Evolutionary conservation across 768 basidiomycete genomes (phyloP), one percentile per base, ranked within the genome.

Genomic region (Boletus coccyginus): DNA sequence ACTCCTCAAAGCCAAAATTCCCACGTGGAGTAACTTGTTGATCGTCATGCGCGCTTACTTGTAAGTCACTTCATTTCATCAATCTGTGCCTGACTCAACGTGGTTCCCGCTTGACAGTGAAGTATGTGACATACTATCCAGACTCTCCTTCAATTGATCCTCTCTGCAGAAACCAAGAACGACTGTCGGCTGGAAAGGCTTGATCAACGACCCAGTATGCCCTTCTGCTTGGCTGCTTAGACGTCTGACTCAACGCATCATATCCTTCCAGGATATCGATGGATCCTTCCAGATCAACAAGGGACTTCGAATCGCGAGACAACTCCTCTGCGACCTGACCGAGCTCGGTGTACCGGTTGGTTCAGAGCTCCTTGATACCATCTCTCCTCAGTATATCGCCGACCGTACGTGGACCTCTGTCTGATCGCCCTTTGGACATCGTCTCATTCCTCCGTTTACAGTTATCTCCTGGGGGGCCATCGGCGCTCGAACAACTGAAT

Each of bases 1-100:
- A n/a, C 78, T 85, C 45, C 81, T 91, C 68, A 89, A 81, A 68
- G 77, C 74, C 5, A 88, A 86, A 74, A 80, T 87, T 43, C 76
- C 81, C 17, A 72, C 78, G 19, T 88, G 85, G 82, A 78, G 78
- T 51, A 90, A 94, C 64, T 79, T 99, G 48, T 78, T 90, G 66
- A 89, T 99, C 68, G 75, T 98, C 72, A 99, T 99, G 97, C 84
- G 97, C 41, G 87, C 92, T 53, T 98, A 98, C 81, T 98, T 92
- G 93, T 95, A 67, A 71, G 93, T 84, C n/a, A 35, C 32, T 21
- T 56, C 39, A 29, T 47, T 35, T 53, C 47, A 36, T 54, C 16
- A 9, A 19, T 17, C 7, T 31, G 39, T 65, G 44, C 55, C 52
- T 66, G 41, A 58, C 78, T 75, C 61, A 74, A 77, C 73, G 66